Evolutionary conservation across 1,284 basidiomycete genomes (phyloP), one percentile per base, ranked within the genome.

Genomic region (Marasmius sp.): DNA sequence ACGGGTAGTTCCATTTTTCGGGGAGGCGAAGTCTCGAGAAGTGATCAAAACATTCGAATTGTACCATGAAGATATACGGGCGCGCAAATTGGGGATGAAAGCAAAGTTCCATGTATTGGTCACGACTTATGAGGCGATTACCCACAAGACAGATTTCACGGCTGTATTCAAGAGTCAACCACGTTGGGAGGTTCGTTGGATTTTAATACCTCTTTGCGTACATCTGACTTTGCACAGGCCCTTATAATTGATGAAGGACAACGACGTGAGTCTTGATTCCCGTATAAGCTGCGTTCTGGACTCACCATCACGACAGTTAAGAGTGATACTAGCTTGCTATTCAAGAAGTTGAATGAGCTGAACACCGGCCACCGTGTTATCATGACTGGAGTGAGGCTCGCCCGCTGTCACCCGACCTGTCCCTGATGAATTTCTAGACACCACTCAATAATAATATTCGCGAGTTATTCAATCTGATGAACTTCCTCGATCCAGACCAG

Each of bases 381-480:
- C 58, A 91, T 98, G 85, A 97, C 96, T 16, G 95, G 95, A 57
- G 88, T 90, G 72, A 69, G 77, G 67, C 14, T 14, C 53, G 41
- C 36, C 18, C 33, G 57, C n/a, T 51, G 14, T 27, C 14, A 16
- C 43, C n/a, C 14, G 33, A 41, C 39, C 11, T 20, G 47, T 59
- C 20, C 20, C 27, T 39, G 54, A 49, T 37, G 37, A 41, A 27
- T 51, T 33, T 53, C 57, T 71, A 95, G 84, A 98, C 97, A 1
- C 97, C 97, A 1, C 77, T 99, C 58, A 98, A 99, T 74, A 98
- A 98, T 78, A 98, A 97, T 70, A 89, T 98, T 41, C 85, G 93
- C 58, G 97, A 99, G 75, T 76, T 97, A 22, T 95, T 97, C 81
- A 97, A 95, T 73, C 81, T 98, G 48, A 94, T 98, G 86, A 93